phyloP scores from a whole-genome alignment of 495 filamentous ascomycete species.

The Paragyromitra xinjiangensis region DNA sequence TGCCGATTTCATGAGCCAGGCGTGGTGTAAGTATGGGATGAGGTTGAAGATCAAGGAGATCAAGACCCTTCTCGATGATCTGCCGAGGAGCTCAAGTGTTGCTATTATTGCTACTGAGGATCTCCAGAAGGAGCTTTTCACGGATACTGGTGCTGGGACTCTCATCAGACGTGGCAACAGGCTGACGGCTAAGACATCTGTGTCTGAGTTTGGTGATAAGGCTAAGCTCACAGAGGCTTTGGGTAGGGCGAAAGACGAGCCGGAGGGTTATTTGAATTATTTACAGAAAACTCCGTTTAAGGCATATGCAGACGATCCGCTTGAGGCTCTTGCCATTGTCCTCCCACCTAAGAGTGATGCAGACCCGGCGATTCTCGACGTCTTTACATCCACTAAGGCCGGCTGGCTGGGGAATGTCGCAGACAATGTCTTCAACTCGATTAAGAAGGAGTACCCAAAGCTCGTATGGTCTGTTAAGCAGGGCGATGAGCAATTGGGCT shows the following conservation, averaged over 20 bases:
- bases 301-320: conserved; percentile 94
- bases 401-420: conserved; percentile 96
- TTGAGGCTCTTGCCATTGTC: conserved; percentile 95
- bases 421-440: conserved; percentile 94
- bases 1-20: conserved; percentile 90
- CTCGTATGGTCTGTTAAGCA: conserved; percentile 97
- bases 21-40: conserved; percentile 96
- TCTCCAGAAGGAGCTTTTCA: conserved; percentile 96
- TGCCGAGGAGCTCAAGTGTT: conserved; percentile 92
- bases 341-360: conserved; percentile 70
- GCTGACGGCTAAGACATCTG: conserved; percentile 74
- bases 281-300: conserved; percentile 67
- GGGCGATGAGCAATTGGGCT: conserved; percentile 95
- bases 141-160: conserved; percentile 93
- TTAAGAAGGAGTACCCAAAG: conserved; percentile 91
- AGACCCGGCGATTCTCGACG: conserved; percentile 79
- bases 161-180: conserved; percentile 94
- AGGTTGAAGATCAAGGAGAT: conserved; percentile 99
- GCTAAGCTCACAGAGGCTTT: conserved; percentile 81
- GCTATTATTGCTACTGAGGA: conserved; percentile 96
- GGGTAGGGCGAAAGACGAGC: conserved; percentile 68
- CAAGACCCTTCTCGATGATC: conserved; percentile 85
- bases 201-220: conserved; percentile 82
- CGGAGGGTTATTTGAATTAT: conserved; percentile 42
- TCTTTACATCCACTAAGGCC: conserved; percentile 92